Evolutionary conservation across 495 filamentous ascomycete species (phyloP), one percentile per base, ranked within the genome.

Genomic region (Penicillium chermesinum): DNA sequence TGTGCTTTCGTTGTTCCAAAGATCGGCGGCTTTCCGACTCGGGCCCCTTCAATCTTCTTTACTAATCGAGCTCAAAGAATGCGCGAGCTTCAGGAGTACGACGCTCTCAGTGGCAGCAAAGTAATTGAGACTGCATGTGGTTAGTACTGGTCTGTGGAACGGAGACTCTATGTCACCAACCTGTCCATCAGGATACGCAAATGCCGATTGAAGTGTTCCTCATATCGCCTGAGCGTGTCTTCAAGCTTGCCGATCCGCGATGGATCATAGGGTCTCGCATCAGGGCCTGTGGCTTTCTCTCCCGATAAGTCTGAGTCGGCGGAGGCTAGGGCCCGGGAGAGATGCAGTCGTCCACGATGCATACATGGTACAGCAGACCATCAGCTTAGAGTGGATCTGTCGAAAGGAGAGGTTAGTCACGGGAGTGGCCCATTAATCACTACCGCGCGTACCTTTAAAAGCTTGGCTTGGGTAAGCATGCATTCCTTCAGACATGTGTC

Each of bases 401-500:
- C 32, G 3, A 3, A 34, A 32, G 8, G 13, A 14, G 1, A 16
- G n/a, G 3, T 14, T 8, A 32, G 12, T 36, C 2, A 2, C 1
- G 12, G 20, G 19, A 2, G 16, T 12, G 9, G 4, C 32, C 16
- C 12, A 9, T 3, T 15, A 9, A 44, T n/a, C 13, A 7, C 38
- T 22, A 25, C 35, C 25, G 25, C 41, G 65, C 78, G 40, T 77
- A 96, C 93, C 73, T 88, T 84, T 15, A 98, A 71, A 7, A 98
- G 69, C 66, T 95, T 96, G 44, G 86, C 86, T 62, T 98, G 96
- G 9, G 94, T 97, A 27, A 98, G 77, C 91, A 96, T 96, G 74
- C 94, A 96, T 70, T 96, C 93, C 70, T 97, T 97, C 46, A 98
- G 71, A 65, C 93, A 98, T 10, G 91, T 96, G 58, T 96, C 93